Evolutionary conservation across 805 yeast species (phyloP), one percentile per base, ranked within the genome.

Genomic region (Wickerhamiella sorbophila): DNA sequence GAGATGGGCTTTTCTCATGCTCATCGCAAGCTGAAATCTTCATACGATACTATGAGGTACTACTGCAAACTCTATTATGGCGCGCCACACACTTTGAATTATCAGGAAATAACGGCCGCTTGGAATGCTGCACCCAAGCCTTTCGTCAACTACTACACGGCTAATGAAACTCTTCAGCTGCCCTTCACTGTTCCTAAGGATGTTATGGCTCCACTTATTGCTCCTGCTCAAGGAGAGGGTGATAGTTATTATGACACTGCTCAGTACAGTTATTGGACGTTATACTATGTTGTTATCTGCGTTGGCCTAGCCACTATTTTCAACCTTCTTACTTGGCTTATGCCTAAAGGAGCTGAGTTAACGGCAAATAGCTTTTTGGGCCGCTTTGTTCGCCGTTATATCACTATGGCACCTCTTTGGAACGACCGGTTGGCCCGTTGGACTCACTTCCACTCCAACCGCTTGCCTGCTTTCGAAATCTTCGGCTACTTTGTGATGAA

Each of bases 391-490:
- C 35, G 47, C 26, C 33, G 38, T 20, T 36, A 31, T 27, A 36
- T 39, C 9, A 18, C 26, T 10, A 16, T 41, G 26, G 43, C 47
- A 4, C 41, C 44, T 3, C 10, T 42, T 21, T 31, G 31, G 16
- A 20, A 21, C 10, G 31, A 14, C 12, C 27, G 17, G 14, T 15
- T 36, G 3, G 20, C 24, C 16, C 22, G 16, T 17, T 24, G 22
- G 18, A 10, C 22, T 5, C 38, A 24, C 9, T 36, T 20, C 20
- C 16, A 24, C 21, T 20, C 31, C 20, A 26, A 24, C 8, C 14
- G 15, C 21, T 15, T 36, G 21, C 31, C 38, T 9, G 22, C 64
- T 1, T 36, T 62, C 5, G 54, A 61, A 10, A 46, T 66, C 14
- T 17, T 47, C 14, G 60, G 55, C 1, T 64, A 58, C n/a, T 36